Evolutionary conservation across 257 asterid species (phyloP).

Genomic region (Euphrasia confusa): DNA sequence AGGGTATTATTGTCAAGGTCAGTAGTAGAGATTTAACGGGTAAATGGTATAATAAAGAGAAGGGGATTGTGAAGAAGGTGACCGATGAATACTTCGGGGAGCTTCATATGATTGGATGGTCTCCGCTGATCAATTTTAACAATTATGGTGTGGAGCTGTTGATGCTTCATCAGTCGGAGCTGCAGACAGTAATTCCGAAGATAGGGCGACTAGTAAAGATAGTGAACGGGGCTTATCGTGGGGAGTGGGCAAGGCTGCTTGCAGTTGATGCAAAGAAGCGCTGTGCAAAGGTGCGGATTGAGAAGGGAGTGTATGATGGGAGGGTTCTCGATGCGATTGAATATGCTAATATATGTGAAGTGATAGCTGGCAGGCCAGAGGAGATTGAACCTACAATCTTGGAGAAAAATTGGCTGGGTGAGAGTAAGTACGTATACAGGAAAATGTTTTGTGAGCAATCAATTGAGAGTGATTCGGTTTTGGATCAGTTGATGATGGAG

Average conservation of each 20-base stretch:
- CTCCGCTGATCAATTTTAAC: no score
- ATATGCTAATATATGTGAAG: conserved; percentile 29
- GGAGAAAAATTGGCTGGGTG: neutral
- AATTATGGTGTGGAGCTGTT: conserved; percentile 45
- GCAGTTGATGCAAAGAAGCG: conserved; percentile 57
- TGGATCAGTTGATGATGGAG: conserved; percentile 85
- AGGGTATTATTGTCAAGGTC: conserved; percentile 81
- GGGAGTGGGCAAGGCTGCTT: conserved; percentile 61
- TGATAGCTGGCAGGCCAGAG: no score
- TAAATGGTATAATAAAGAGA: conserved; percentile 78
- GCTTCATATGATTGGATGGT: conserved; percentile 51
- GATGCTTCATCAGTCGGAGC: conserved; percentile 89
- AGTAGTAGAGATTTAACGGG: conserved; percentile 79
- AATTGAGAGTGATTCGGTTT: conserved; percentile 40
- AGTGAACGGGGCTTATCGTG: conserved; percentile 90
- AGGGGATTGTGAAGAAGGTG: conserved; percentile 69
- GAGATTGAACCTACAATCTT: no score
- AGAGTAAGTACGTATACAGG: conserved; percentile 34
- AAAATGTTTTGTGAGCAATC: conserved; percentile 29
- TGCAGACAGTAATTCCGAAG: conserved; percentile 93
- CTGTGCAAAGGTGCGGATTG: conserved; percentile 80
- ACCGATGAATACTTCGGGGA: conserved; percentile 82
- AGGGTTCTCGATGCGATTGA: conserved; percentile 77
- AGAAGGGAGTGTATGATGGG: conserved; percentile 85
- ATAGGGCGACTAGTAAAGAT: conserved; percentile 84